Evolutionary conservation across 768 basidiomycete species (phyloP).

Genomic region (Pisolithus albus): DNA sequence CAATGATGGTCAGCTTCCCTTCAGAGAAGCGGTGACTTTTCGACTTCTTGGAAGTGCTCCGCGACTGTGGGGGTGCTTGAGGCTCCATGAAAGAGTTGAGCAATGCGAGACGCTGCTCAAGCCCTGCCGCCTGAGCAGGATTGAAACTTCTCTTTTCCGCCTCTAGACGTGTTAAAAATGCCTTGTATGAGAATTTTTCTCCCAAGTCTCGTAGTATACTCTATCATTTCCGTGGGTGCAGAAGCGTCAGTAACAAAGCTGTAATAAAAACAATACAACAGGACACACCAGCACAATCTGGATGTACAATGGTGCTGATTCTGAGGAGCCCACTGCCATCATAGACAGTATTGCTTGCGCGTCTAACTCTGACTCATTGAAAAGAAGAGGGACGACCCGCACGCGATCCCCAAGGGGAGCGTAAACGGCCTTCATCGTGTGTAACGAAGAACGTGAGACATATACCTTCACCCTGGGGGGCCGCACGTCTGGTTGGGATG

Average conservation of each 20-base stretch:
- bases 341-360: constrained; percentile 63
- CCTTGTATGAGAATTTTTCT: constrained; percentile 46
- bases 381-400: constrained; percentile 45
- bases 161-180: constrained; percentile 43
- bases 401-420: constrained; percentile 43
- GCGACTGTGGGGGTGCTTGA: not conserved
- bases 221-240: constrained; percentile 23
- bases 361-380: constrained; percentile 57
- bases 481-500: constrained; percentile 27
- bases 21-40: constrained; percentile 36
- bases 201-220: constrained; percentile 57
- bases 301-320: constrained; percentile 60
- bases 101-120: constrained; percentile 59
- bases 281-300: constrained; percentile 56
- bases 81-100: constrained; percentile 51
- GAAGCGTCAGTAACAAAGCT: constrained; percentile 6
- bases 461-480: constrained; percentile 39
- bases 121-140: constrained; percentile 43
- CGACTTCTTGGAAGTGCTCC: constrained; percentile 4
- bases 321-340: constrained; percentile 64
- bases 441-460: constrained; percentile 55
- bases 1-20: constrained; percentile 60
- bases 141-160: constrained; percentile 49
- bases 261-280: not conserved
- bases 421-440: constrained; percentile 53